phyloP scores from a whole-genome alignment of 2,329 filamentous ascomycete genomes.

The Chlorencoelia australis region DNA sequence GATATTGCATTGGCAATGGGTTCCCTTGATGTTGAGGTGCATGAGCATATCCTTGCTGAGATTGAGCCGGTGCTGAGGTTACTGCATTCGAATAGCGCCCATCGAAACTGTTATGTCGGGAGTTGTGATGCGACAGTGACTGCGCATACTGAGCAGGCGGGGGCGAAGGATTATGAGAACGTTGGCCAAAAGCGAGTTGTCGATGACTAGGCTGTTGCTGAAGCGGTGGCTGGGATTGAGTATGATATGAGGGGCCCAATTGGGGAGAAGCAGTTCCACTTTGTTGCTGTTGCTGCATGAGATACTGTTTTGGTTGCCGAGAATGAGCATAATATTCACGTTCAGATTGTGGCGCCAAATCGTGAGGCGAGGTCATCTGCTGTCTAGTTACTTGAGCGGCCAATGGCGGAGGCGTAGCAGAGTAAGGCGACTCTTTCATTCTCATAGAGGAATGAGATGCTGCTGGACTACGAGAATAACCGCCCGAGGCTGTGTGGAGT shows the following conservation, averaged over 20 bases:
- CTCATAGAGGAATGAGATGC: constrained; percentile 20
- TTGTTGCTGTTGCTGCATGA: constrained; percentile 21
- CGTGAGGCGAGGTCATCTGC: constrained; percentile 21
- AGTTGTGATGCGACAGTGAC: constrained; percentile 20
- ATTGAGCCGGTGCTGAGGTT: constrained; percentile 16
- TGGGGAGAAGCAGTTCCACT: constrained; percentile 20
- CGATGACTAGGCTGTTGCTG: constrained; percentile 19
- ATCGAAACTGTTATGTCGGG: constrained; percentile 25
- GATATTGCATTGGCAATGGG: constrained; percentile 13
- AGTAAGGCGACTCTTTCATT: constrained; percentile 27
- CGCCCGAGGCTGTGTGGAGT: constrained; percentile 18
- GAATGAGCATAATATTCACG: constrained; percentile 26
- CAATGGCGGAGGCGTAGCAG: constrained; percentile 21
- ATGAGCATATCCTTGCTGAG: constrained; percentile 18
- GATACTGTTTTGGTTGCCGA: too few species aligned
- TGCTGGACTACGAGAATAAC: constrained; percentile 19
- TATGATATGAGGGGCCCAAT: constrained; percentile 19
- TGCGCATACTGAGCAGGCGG: constrained; percentile 17
- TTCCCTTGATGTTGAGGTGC: constrained; percentile 13
- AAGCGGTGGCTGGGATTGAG: constrained; percentile 15
- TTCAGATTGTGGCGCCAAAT: constrained; percentile 18
- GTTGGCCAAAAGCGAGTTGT: constrained; percentile 22
- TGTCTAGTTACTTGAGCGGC: constrained; percentile 13
- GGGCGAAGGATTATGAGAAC: constrained; percentile 18
- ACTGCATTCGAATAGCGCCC: constrained; percentile 15